phyloP scores from a whole-genome alignment of 2,329 filamentous ascomycete species.

The Fusarium sp. region DNA sequence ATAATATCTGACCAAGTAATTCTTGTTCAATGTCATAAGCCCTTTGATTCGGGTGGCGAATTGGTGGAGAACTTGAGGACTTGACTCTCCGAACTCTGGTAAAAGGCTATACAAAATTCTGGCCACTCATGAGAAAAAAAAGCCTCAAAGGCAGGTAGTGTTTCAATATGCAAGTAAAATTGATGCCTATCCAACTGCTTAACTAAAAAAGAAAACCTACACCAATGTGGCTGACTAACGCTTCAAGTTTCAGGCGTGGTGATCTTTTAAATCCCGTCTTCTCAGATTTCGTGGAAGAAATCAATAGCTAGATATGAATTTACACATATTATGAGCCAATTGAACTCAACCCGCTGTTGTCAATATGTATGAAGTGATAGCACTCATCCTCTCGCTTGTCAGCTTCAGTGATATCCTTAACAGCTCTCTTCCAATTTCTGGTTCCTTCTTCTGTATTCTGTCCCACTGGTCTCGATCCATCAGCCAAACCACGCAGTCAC shows the following conservation, averaged over 20 bases:
- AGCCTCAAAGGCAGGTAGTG: background rate
- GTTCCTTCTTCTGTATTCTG: slow-evolving; percentile 74
- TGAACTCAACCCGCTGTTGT: slow-evolving; percentile 56
- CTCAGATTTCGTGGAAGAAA: background rate
- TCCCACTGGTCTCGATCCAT: slow-evolving; percentile 78
- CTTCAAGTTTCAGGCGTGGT: background rate
- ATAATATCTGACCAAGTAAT: background rate
- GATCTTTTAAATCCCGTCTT: background rate
- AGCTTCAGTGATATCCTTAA: slow-evolving; percentile 89
- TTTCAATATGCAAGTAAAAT: background rate
- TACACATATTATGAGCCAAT: background rate
- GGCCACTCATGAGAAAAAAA: background rate
- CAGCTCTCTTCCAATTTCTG: slow-evolving; percentile 83
- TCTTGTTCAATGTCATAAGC: background rate
- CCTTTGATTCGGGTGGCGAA: slow-evolving; percentile 29
- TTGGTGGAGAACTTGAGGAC: slow-evolving; percentile 5
- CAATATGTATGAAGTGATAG: slow-evolving; percentile 67
- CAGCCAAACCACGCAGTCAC: slow-evolving; percentile 83
- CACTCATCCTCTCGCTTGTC: slow-evolving; percentile 89
- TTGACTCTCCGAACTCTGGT: background rate
- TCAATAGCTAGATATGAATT: background rate
- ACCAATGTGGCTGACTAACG: slow-evolving; percentile 24
- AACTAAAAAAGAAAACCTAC: background rate
- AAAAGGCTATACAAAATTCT: background rate
- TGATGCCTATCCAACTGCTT: background rate